phyloP scores from a whole-genome alignment of 805 yeast genomes.

The Kuraishia cidri region DNA sequence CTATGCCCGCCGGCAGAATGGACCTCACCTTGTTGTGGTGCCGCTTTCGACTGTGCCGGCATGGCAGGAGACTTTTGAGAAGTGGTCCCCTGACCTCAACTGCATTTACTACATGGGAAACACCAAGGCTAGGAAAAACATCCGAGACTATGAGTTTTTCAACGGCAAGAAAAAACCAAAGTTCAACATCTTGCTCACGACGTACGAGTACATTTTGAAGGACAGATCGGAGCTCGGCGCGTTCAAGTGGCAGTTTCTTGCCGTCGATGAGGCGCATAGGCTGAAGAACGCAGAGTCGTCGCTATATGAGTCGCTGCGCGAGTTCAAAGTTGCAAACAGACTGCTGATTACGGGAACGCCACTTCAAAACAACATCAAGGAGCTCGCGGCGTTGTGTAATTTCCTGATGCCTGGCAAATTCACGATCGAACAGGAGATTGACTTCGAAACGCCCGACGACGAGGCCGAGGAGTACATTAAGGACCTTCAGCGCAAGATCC shows the following conservation, averaged over 20 bases:
- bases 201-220: conserved; percentile 92
- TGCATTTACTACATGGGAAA: conserved; percentile 92
- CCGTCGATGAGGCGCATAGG: conserved; percentile 98
- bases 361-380: conserved; percentile 89
- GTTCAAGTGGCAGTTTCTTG: conserved; percentile 91
- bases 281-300: conserved; percentile 92
- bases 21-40: conserved; percentile 94
- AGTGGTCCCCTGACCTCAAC: conserved; percentile 95
- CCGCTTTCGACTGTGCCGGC: conserved; percentile 96
- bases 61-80: conserved; percentile 98
- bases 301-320: conserved; percentile 76
- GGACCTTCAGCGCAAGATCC: conserved; percentile 73
- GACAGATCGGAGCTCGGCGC: conserved; percentile 75
- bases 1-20: conserved; percentile 92
- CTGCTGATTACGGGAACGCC: conserved; percentile 97
- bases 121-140: conserved; percentile 71
- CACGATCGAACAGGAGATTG: conserved; percentile 87
- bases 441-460: conserved; percentile 81
- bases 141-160: conserved; percentile 74
- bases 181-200: conserved; percentile 86
- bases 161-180: conserved; percentile 61
- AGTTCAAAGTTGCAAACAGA: conserved; percentile 77
- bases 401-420: conserved; percentile 95
- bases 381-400: conserved; percentile 88
- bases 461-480: conserved; percentile 86